A percentile compares a stretch with the other conserved stretches of the same genome.
Conservation (phyloP, 1,139 yeast species). For the Yamadazyma diospyri region DNA sequence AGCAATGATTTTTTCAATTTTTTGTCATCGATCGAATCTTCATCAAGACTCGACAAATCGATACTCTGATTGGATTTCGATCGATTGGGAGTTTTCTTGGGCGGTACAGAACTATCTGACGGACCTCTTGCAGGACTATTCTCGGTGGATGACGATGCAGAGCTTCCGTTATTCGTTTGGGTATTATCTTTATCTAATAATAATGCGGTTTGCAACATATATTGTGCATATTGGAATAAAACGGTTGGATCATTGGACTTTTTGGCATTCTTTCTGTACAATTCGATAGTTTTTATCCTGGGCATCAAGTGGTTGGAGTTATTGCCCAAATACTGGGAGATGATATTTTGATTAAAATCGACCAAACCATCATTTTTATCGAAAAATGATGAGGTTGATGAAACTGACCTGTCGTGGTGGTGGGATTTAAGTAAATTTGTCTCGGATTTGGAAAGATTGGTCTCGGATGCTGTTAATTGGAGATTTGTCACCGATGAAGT, state of each 20-base stretch:
- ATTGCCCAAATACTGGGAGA: conserved; percentile 53
- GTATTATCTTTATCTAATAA: conserved; percentile 35
- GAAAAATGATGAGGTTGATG: conserved; percentile 38
- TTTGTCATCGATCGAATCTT: conserved; percentile 24
- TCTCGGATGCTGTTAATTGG: conserved; percentile 18
- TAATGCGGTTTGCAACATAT: conserved; percentile 82
- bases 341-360: conserved; percentile 40
- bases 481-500: conserved; percentile 40
- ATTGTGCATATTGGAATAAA: conserved; percentile 87
- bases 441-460: conserved; percentile 25
- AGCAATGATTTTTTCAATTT: conserved; percentile 49
- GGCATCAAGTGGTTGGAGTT: conserved; percentile 59
- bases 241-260: conserved; percentile 82
- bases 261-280: conserved; percentile 82
- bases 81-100: conserved; percentile 11
- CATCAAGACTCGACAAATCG: conserved; percentile 18
- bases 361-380: conserved; percentile 38
- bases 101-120: conserved; percentile 5
- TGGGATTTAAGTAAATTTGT: conserved; percentile 21
- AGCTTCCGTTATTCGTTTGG: conserved; percentile 1
- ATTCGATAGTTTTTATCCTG: conserved; percentile 79
- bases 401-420: conserved; percentile 37
- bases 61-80: conserved; percentile 21
- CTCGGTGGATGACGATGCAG: conserved; percentile 18
- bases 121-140: conserved; percentile 25